Base-by-base conservation (phyloP, 2,329 filamentous ascomycete genomes). In the Cladophialophora immunda region DNA sequence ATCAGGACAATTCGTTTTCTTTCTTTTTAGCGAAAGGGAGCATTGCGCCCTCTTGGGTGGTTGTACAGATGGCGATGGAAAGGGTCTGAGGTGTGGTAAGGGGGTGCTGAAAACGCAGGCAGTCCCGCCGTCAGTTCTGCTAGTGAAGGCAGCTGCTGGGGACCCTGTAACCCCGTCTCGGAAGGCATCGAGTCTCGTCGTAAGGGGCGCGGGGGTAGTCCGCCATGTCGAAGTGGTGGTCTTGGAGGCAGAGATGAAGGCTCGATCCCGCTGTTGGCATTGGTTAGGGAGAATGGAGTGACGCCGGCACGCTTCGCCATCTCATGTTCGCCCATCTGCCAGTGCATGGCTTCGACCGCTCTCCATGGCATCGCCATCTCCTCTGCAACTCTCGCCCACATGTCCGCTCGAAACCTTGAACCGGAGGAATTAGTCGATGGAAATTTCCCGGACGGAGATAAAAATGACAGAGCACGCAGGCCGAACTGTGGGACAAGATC, bases 341-440 rank as follows among this genome's bases (percentile, higher is more conserved):
- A 99, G 80, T 98, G 95, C 94, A 97, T 97, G 4, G 93, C 94
- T 80, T 99, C 94, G 56, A 92, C 94, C 19, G 95, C 93, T 75
- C 95, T 87, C 94, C 94, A 98, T 38, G 94, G 95, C 65, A 97
- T 90, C 32, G 89, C 90, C 90, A 99, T 94, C 79, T 98, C 94
- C 78, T 95, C 93, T 50, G 94, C 93, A 25, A 98, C 92, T 75
- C 94, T 95, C 67, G 92, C 89, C 94, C 94, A 99, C 93, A 98
- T 98, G 76, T 98, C 93, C 70, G 92, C 89, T 80, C 97, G 97
- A 84, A 97, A 97, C 79, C 94, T 98, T 19, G 77, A 55, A 53
- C 38, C n/a, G 32, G 30, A 64, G 25, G 50, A 41, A 36, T 54
- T 29, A 66, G 62, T 63, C 45, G 53, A 52, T 38, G 54, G 25